Conservation (phyloP, 2,329 filamentous ascomycete species). For the Monosporascus cannonballus region DNA sequence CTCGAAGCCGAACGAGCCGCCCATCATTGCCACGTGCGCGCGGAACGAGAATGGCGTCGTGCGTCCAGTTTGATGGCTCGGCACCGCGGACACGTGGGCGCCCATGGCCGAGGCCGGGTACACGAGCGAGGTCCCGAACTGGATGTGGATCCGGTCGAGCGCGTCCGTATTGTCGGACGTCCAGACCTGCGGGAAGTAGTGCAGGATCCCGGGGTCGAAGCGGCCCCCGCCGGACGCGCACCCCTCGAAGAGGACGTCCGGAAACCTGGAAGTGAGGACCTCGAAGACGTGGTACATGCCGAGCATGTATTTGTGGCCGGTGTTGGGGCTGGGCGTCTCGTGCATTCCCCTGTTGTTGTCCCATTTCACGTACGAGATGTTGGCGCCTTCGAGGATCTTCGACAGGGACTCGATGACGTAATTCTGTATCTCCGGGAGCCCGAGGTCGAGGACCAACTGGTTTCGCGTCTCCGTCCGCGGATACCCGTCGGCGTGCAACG, state of each 20-base stretch:
- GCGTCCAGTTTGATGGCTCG: constrained; percentile 51
- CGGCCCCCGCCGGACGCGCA: constrained; percentile 60
- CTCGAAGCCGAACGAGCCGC: constrained; percentile 60
- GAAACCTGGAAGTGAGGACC: constrained; percentile 52
- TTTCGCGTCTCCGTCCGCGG: constrained; percentile 48
- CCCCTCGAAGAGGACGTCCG: constrained; percentile 59
- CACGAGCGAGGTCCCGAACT: constrained; percentile 56
- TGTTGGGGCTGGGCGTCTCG: constrained; percentile 47
- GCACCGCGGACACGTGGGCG: constrained; percentile 57
- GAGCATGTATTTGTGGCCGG: constrained; percentile 54
- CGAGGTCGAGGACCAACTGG: constrained; percentile 58
- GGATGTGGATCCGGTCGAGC: constrained; percentile 53
- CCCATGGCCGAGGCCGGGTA: constrained; percentile 60
- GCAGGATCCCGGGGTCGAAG: constrained; percentile 56
- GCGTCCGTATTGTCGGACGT: constrained; percentile 61
- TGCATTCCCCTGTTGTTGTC: constrained; percentile 62
- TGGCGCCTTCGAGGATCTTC: constrained; percentile 44
- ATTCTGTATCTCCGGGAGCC: constrained; percentile 55
- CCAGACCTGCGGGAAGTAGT: constrained; percentile 63
- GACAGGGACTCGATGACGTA: constrained; percentile 53
- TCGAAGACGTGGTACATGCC: constrained; percentile 59
- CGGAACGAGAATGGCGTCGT: constrained; percentile 53
- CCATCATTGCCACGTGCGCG: constrained; percentile 63
- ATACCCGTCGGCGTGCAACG: constrained; percentile 49
- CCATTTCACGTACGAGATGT: constrained; percentile 60